Evolutionary conservation across 1,284 basidiomycete genomes (phyloP), one percentile per base, ranked within the genome.

Genomic region (Heterobasidion occidentale): DNA sequence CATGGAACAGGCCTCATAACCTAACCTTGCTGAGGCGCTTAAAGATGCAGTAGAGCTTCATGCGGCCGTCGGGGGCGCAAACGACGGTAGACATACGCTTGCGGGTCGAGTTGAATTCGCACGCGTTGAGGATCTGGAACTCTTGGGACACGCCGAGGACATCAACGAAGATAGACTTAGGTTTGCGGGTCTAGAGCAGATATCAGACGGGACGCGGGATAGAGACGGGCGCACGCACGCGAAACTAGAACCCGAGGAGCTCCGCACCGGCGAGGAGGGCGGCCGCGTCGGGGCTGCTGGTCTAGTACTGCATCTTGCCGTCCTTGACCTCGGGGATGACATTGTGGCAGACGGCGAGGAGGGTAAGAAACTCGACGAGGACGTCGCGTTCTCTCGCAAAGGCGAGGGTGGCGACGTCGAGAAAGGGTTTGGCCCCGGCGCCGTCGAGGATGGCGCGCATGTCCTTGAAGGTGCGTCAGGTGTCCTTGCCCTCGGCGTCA

Each of bases 201-300:
- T 36, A 53, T 46, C 46, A 56, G 20, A 11, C 15, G 38, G 33
- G 53, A 48, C 45, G 55, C 33, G 36, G 46, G 15, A 42, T 11
- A n/a, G n/a, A n/a, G n/a, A n/a, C 51, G 46, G 11, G 2, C 36
- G n/a, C 11, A 77, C 85, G 58, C 64, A 96, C 94, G 65, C 92
- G 92, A 70, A 99, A 99, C 60, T 90, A 88, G 70, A 94, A 98
- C 0, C 94, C 94, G 58, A 99, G 74, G 46, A 91, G 66, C 68
- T 99, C 94, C 1, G 97, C 97, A 12, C 97, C 97, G 1, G 90
- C 83, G 0, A 99, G 96, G 36, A 99, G 76, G 1, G 97, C 97
- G 0, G 94, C 97, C 71, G 99, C 97, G 67, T 99, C 97, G 0
- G 97, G 97, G 75, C 94, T 97, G 60, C 92, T 96, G 0, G 97